phyloP scores from a whole-genome alignment of 129 eudicot genomes.

The Smallanthus sonchifolius region DNA sequence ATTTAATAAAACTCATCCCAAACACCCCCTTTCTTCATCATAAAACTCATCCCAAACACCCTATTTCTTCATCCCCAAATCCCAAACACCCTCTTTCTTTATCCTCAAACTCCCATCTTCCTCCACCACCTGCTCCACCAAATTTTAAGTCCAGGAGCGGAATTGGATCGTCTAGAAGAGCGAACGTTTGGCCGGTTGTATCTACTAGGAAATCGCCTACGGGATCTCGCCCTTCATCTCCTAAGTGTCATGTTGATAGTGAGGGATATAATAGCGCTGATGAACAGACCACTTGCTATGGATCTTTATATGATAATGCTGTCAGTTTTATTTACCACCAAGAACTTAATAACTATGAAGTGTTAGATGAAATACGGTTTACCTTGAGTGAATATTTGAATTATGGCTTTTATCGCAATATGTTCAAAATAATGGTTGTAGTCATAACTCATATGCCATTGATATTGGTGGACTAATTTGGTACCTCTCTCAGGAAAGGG shows the following conservation, averaged over 20 bases:
- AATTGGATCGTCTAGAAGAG: conserved; percentile 56
- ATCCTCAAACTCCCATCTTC: too few relatives aligned
- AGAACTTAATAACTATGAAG: too few relatives aligned
- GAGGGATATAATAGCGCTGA: conserved; percentile 99
- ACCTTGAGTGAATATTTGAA: too few relatives aligned
- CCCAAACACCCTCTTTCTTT: too few relatives aligned
- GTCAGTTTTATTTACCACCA: conserved; percentile 45
- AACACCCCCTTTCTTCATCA: too few relatives aligned
- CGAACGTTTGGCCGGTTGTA: conserved; percentile 61
- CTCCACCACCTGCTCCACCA: conserved; percentile 97
- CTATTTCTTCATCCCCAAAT: too few relatives aligned
- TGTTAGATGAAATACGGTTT: too few relatives aligned
- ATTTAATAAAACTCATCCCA: too few relatives aligned
- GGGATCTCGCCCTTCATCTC: conserved; percentile 76
- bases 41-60: too few relatives aligned
- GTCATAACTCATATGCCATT: too few relatives aligned
- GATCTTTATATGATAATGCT: conserved; percentile 62
- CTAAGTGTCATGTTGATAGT: conserved; percentile 69
- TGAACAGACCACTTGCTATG: conserved; percentile 73
- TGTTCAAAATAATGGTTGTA: not conserved
- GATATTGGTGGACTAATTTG: too few relatives aligned
- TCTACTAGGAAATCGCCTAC: conserved; percentile 61
- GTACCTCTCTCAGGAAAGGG: conserved; percentile 65
- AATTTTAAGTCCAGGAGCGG: conserved; percentile 38
- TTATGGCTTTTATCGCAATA: too few relatives aligned